Evolutionary conservation across 768 basidiomycete genomes (phyloP).

Genomic region (Tricholoma saponaceum): DNA sequence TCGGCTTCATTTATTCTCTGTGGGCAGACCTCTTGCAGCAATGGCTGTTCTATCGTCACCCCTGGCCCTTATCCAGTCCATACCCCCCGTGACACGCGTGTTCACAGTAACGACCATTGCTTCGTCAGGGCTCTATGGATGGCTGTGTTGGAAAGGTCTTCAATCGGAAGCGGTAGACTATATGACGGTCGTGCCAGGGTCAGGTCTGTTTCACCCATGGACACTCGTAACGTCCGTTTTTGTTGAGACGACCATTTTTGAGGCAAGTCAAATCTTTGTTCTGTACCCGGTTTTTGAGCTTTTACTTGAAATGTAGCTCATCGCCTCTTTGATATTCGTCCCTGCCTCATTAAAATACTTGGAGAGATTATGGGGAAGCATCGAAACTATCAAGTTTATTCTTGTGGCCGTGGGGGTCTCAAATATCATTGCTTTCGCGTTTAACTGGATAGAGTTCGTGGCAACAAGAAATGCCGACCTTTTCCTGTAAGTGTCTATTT

Average conservation of each 20-base stretch:
- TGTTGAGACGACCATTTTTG: conserved; percentile 79
- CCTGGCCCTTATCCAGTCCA: conserved; percentile 60
- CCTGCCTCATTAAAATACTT: conserved; percentile 86
- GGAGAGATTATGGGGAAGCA: conserved; percentile 90
- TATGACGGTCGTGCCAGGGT: conserved; percentile 78
- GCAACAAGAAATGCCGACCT: conserved; percentile 65
- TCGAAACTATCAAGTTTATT: conserved; percentile 85
- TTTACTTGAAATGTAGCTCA: conserved; percentile 46
- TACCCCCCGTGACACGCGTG: conserved; percentile 75
- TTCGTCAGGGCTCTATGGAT: conserved; percentile 57
- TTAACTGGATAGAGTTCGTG: conserved; percentile 86
- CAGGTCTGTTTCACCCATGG: conserved; percentile 86
- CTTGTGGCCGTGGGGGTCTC: conserved; percentile 71
- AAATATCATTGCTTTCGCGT: conserved; percentile 84
- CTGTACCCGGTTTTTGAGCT: conserved; percentile 5
- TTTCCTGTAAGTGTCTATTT: conserved; percentile 60
- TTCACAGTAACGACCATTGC: conserved; percentile 62
- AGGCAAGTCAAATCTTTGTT: conserved; percentile 50
- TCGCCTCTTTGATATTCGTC: conserved; percentile 71
- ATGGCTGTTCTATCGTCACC: conserved; percentile 82
- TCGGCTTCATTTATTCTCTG: conserved; percentile 8
- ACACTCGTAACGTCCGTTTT: conserved; percentile 86
- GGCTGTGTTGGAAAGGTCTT: conserved; percentile 53
- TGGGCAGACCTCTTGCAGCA: conserved; percentile 7
- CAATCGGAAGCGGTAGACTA: conserved; percentile 48